Conservation (phyloP, 257 asterid species). For the Ligustrum vulgare region DNA sequence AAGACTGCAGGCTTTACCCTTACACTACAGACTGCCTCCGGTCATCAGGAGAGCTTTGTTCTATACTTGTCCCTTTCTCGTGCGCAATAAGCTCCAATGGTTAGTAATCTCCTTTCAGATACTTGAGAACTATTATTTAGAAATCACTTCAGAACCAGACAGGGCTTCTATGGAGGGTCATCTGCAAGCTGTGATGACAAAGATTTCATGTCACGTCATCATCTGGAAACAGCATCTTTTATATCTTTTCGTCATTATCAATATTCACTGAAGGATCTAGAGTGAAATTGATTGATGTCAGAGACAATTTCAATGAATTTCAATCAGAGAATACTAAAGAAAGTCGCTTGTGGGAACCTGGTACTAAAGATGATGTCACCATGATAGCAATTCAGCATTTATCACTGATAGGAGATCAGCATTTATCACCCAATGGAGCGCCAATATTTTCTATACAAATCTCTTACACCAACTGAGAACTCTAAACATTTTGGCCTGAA, state of each 20-base stretch:
- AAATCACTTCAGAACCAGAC: not conserved
- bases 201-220: not conserved
- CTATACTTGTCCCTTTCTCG: not conserved
- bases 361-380: conserved; percentile 10
- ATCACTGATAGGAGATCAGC: conserved; percentile 23
- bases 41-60: not conserved
- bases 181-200: conserved; percentile 5
- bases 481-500: conserved; percentile 57
- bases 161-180: conserved; percentile 11
- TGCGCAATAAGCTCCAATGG: not conserved
- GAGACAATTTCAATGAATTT: not conserved
- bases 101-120: not conserved
- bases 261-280: conserved; percentile 17
- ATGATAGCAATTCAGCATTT: conserved; percentile 16
- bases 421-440: conserved; percentile 19
- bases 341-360: not conserved
- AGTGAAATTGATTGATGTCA: not conserved
- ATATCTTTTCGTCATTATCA: conserved; percentile 24
- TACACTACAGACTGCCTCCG: not conserved
- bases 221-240: conserved; percentile 18
- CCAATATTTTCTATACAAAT: conserved; percentile 31
- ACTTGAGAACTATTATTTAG: not conserved
- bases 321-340: not conserved
- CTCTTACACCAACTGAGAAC: conserved; percentile 61
- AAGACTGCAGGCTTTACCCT: not conserved